Evolutionary conservation across 176 grass and related monocot species (phyloP), one percentile per base, ranked within the genome.

Genomic region (Triticum timopheevii): DNA sequence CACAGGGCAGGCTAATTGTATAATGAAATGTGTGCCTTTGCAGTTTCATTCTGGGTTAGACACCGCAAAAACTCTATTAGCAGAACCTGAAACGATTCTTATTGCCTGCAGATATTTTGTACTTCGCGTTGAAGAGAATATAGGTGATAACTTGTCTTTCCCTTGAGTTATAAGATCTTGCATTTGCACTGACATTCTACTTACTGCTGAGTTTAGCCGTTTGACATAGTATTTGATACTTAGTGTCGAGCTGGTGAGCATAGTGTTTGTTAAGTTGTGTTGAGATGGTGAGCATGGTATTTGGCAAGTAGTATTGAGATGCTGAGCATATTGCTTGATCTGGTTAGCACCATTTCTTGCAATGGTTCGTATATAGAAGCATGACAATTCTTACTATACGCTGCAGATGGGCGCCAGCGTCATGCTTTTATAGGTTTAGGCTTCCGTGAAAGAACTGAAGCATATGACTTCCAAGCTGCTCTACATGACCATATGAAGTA

Each of bases 401-500:
- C 34, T 93, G 67, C 83, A 99, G 97, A 63, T 96, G 96, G 93
- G 49, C 91, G 96, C 28, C 86, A 91, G 64, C 86, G 96, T 52
- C 96, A 98, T 92, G 96, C 96, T 67, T 98, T 94, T 82, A 95
- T 98, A 71, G 96, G 96, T 66, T 86, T 98, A 86, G 97, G 97
- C 72, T 99, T 99, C 89, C 92, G 97, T 16, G 97, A 99, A 94
- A 99, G 97, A 81, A 69, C 94, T 82, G 69, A 99, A 94, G 97
- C 97, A 87, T 99, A 99, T 85, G 97, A 99, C 65, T 99, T 99
- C 86, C 97, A 99, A 90, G 97, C 97, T 91, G 92, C 97, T 88
- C 90, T 98, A 62, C 92, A 98, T 88, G 96, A 98, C 80, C 93
- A 98, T 69, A 98, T 98, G 93, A 95, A 98, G 96, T 98, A 98